These are phyloP conservation scores for Oryza brachyantha DNA, from an alignment of 176 grass and related monocot genomes.

Conservation along the genomic window DNA sequence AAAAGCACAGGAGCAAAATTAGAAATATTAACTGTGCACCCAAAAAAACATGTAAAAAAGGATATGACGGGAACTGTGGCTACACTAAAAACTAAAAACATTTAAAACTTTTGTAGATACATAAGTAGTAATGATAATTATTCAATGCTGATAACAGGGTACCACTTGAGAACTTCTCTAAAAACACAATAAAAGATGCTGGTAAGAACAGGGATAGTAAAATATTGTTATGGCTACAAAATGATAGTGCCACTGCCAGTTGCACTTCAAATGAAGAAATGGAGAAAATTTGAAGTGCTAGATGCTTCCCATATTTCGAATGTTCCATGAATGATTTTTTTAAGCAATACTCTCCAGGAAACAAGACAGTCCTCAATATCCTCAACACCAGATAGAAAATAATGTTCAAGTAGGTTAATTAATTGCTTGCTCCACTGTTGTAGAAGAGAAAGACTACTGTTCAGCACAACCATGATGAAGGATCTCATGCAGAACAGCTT, in stretches of 20 bases:
- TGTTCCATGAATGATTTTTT: background rate
- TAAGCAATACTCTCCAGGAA: background rate
- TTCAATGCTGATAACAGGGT: background rate
- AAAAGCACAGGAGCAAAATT: conserved; percentile 27
- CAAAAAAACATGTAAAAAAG: background rate
- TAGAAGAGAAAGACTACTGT: background rate
- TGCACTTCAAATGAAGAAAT: background rate
- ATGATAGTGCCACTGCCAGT: background rate
- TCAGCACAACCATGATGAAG: background rate
- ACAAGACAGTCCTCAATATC: background rate
- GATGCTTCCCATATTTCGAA: background rate
- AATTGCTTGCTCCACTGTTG: background rate
- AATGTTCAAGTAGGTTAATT: background rate
- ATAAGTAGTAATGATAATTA: background rate
- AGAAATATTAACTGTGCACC: conserved; percentile 8
- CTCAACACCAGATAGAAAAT: background rate
- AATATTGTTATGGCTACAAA: background rate
- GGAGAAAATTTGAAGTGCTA: background rate
- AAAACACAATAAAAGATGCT: background rate
- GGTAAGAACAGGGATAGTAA: background rate
- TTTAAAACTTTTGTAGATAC: background rate
- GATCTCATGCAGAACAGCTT: background rate
- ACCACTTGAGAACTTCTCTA: background rate
- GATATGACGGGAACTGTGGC: background rate
- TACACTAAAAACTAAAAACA: background rate